phyloP scores from a whole-genome alignment of 2,329 filamentous ascomycete species.

The Fusarium mexicanum region DNA sequence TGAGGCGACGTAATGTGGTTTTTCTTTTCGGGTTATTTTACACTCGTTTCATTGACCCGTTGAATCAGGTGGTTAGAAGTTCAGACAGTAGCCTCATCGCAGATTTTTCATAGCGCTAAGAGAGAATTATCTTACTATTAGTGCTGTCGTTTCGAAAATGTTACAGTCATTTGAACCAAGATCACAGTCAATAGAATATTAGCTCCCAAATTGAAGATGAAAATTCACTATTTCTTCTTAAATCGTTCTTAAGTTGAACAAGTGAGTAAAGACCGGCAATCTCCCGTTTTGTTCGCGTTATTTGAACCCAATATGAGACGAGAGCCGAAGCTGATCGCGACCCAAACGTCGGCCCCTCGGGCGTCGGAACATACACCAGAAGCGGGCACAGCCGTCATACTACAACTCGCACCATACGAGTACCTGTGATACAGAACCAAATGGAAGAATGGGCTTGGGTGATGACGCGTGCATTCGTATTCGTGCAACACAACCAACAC shows the following conservation, averaged over 20 bases:
- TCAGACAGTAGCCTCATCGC: accelerated
- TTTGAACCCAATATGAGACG: no score
- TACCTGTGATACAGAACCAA: not conserved
- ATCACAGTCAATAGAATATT: accelerated
- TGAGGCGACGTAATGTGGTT: accelerated
- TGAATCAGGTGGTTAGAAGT: no score
- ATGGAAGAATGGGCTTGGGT: not conserved
- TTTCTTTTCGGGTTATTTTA: not conserved
- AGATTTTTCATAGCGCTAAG: accelerated
- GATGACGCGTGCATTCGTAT: not conserved
- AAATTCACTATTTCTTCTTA: not conserved
- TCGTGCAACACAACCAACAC: not conserved
- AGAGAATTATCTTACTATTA: not conserved
- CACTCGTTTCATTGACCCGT: not conserved
- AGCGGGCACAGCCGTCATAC: not conserved
- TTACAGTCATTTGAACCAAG: not conserved
- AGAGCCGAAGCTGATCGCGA: not conserved
- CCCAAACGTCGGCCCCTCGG: not conserved
- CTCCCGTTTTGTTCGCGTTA: no score
- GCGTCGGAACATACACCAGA: not conserved
- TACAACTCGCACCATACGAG: not conserved
- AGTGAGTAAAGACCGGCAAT: not conserved
- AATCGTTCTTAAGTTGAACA: not conserved
- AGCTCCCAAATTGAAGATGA: not conserved
- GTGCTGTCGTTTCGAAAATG: accelerated